A percentile compares a stretch with the other conserved stretches of the same genome.
Evolutionary conservation across 768 basidiomycete species (phyloP).

Genomic region (Lactarius psammicola): DNA sequence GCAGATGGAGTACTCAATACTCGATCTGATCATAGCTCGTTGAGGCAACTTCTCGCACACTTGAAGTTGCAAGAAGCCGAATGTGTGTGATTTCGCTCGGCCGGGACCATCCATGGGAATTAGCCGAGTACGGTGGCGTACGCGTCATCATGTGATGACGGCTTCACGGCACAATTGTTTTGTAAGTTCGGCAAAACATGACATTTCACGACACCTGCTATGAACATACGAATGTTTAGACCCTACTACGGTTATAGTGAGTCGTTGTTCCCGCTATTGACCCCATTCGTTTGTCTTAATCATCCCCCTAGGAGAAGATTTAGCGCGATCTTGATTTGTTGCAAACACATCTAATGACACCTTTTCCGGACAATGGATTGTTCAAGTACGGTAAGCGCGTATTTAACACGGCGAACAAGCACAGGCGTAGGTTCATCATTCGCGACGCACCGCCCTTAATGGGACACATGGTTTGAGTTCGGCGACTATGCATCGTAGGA

Average conservation of each 20-base stretch:
- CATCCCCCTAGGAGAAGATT: neutral
- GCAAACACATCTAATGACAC: neutral
- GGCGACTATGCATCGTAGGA: neutral
- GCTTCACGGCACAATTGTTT: conserved; percentile 1
- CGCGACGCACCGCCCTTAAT: neutral
- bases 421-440: neutral
- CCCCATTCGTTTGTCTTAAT: neutral
- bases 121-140: conserved; percentile 24
- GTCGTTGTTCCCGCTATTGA: neutral
- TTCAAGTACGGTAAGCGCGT: neutral
- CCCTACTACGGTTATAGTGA: neutral
- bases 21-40: conserved; percentile 22
- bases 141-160: conserved; percentile 25
- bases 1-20: neutral
- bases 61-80: conserved; percentile 23
- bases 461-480: neutral
- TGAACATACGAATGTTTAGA: neutral
- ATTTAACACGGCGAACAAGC: neutral
- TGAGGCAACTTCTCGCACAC: conserved; percentile 21
- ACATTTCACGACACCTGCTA: too few species aligned
- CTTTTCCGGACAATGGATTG: neutral
- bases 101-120: conserved; percentile 24
- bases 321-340: neutral
- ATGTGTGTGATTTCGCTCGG: conserved; percentile 28
- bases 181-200: neutral